These are phyloP conservation scores for Cystofilobasidium macerans DNA, from an alignment of 768 basidiomycete species.

Conservation along the genomic window DNA sequence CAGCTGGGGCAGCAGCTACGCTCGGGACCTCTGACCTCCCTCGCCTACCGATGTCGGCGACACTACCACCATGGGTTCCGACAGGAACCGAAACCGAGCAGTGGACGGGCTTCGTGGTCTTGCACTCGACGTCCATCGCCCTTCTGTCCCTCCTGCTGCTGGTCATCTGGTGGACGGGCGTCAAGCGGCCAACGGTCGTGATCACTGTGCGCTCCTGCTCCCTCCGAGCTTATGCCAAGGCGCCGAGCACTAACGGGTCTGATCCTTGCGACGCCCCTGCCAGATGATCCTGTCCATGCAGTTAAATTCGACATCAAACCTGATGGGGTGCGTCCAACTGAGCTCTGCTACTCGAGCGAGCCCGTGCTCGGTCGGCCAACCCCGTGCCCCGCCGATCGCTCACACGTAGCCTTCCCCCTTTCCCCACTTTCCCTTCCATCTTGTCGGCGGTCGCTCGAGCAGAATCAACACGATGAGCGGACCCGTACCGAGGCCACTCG, in stretches of 20 bases:
- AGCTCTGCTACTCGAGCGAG: too few relatives aligned
- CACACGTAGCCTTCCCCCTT: too few relatives aligned
- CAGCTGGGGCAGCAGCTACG: too few relatives aligned
- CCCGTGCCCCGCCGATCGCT: too few relatives aligned
- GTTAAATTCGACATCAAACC: neutral
- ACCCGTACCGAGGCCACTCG: neutral
- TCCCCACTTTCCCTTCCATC: too few relatives aligned
- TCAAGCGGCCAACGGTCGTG: neutral
- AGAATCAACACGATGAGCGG: neutral
- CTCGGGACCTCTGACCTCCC: too few relatives aligned
- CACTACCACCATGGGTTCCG: neutral
- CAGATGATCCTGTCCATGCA: neutral
- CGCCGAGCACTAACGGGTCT: neutral
- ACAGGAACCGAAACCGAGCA: neutral
- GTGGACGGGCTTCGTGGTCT: neutral
- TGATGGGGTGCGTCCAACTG: neutral
- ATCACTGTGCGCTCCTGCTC: neutral
- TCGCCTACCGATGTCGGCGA: conserved; percentile 40
- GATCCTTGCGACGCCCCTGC: neutral
- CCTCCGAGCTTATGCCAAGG: neutral
- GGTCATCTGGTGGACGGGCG: neutral
- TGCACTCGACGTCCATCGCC: neutral
- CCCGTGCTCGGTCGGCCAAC: too few relatives aligned
- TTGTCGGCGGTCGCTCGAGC: too few relatives aligned
- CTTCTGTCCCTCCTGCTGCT: neutral